Conservation (phyloP, 805 yeast genomes). For the Wickerhamomyces chaumierensis region DNA sequence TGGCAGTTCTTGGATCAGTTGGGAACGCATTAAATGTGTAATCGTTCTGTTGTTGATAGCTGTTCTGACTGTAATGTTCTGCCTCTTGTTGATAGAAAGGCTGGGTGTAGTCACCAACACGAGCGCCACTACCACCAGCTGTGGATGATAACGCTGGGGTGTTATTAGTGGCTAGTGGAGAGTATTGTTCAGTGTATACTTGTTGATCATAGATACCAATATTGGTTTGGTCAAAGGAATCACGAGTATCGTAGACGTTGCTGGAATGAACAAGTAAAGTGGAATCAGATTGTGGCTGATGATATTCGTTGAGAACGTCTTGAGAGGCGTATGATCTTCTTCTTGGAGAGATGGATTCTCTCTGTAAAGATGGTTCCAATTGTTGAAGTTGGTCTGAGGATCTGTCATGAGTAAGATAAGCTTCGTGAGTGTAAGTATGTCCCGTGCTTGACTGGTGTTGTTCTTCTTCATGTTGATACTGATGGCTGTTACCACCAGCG, state of each 20-base stretch:
- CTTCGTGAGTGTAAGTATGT: too few relatives aligned
- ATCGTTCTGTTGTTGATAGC: not conserved
- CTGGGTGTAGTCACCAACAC: too few relatives aligned
- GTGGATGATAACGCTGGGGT: not conserved
- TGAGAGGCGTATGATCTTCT: slow-evolving; percentile 8
- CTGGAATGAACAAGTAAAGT: too few relatives aligned
- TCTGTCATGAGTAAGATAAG: slow-evolving; percentile 1
- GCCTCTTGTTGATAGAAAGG: slow-evolving; percentile 1
- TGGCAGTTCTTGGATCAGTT: slow-evolving; percentile 3
- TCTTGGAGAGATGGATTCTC: slow-evolving; percentile 8
- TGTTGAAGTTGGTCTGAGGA: slow-evolving; percentile 13
- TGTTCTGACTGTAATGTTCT: too few relatives aligned
- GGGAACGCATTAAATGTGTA: slow-evolving; percentile 12
- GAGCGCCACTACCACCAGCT: too few relatives aligned
- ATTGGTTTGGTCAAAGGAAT: not conserved
- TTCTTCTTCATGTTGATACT: too few relatives aligned
- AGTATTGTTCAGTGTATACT: slow-evolving; percentile 1
- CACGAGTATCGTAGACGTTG: not conserved
- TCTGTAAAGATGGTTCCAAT: slow-evolving; percentile 7
- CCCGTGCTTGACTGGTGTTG: too few relatives aligned
- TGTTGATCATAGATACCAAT: slow-evolving; percentile 4
- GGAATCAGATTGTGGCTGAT: slow-evolving; percentile 2
- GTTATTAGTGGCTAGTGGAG: slow-evolving; percentile 1
- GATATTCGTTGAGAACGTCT: slow-evolving; percentile 4
- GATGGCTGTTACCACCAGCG: too few relatives aligned